phyloP scores from a whole-genome alignment of 192 early-diverging fungal species.

The Diversispora eburnea region DNA sequence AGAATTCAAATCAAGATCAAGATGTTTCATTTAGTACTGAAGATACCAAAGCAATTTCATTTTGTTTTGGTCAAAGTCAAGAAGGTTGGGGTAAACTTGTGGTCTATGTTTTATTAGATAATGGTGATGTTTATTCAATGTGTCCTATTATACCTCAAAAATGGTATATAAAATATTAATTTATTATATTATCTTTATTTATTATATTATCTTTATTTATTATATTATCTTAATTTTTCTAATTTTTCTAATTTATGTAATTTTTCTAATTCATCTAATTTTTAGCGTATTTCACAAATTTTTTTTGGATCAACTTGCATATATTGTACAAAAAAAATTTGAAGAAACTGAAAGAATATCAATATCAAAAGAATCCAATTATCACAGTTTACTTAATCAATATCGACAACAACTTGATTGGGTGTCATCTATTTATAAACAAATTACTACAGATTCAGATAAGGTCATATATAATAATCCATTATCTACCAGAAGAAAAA shows the following conservation, averaged over 20 bases:
- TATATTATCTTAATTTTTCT: neutral
- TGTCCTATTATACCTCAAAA: conserved; percentile 73
- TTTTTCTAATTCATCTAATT: neutral
- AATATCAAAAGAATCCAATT: neutral
- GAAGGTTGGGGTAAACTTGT: conserved; percentile 68
- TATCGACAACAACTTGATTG: conserved; percentile 43
- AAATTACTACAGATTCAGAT: conserved; percentile 30
- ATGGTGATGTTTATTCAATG: conserved; percentile 69
- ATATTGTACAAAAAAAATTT: conserved; percentile 22
- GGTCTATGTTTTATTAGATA: conserved; percentile 65
- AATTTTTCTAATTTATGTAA: neutral
- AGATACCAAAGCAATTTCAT: conserved; percentile 41
- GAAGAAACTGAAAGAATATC: neutral
- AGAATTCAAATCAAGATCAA: conserved; percentile 21
- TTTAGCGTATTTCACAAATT: conserved; percentile 6
- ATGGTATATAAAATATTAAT: conserved; percentile 42
- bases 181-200: neutral
- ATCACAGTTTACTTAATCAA: neutral
- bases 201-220: too few species aligned
- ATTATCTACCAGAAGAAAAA: conserved; percentile 9
- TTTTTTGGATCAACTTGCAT: conserved; percentile 6
- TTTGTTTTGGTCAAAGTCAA: conserved; percentile 45
- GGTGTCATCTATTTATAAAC: conserved; percentile 42
- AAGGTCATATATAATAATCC: conserved; percentile 25
- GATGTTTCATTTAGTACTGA: conserved; percentile 39